Conservation (phyloP, 2,329 filamentous ascomycete genomes). For the Peltaster fructicola region DNA sequence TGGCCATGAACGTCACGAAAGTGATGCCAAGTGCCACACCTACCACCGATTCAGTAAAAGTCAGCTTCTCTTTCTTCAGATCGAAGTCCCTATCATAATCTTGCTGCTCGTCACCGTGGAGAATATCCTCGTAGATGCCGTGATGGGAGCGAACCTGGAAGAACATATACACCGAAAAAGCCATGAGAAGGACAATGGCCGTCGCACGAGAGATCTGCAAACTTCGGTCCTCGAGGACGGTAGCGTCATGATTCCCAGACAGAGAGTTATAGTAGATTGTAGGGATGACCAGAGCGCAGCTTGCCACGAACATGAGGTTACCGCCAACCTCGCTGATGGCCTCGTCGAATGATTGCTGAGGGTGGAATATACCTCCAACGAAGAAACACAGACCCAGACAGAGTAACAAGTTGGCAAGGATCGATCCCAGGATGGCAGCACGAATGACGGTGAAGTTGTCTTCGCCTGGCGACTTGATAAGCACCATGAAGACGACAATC, state of each 20-base stretch:
- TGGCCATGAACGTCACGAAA: slow-evolving; percentile 56
- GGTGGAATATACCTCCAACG: slow-evolving; percentile 49
- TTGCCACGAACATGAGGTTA: slow-evolving; percentile 60
- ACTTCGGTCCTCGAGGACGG: slow-evolving; percentile 31
- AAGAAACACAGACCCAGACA: slow-evolving; percentile 75
- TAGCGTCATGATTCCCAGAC: slow-evolving; percentile 1
- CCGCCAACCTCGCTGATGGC: slow-evolving; percentile 65
- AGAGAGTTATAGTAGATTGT: slow-evolving; percentile 35
- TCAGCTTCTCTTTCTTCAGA: slow-evolving; percentile 47
- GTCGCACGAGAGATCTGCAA: slow-evolving; percentile 53
- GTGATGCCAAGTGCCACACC: slow-evolving; percentile 47
- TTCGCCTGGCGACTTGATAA: slow-evolving; percentile 30
- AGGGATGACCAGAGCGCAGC: slow-evolving; percentile 31
- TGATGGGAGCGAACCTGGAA: slow-evolving; percentile 66
- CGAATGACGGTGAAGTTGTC: slow-evolving; percentile 44
- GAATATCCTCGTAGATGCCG: slow-evolving; percentile 57
- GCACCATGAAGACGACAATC: slow-evolving; percentile 63
- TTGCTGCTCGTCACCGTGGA: slow-evolving; percentile 50
- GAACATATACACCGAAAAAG: slow-evolving; percentile 44
- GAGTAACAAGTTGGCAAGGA: slow-evolving; percentile 63
- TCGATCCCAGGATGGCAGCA: slow-evolving; percentile 65
- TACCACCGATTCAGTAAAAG: slow-evolving; percentile 52
- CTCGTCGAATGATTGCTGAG: slow-evolving; percentile 55
- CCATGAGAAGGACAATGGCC: slow-evolving; percentile 50
- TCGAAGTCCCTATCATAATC: slow-evolving; percentile 49